Base-by-base conservation (phyloP, 768 basidiomycete genomes). In the Phlegmacium glaucopus region DNA sequence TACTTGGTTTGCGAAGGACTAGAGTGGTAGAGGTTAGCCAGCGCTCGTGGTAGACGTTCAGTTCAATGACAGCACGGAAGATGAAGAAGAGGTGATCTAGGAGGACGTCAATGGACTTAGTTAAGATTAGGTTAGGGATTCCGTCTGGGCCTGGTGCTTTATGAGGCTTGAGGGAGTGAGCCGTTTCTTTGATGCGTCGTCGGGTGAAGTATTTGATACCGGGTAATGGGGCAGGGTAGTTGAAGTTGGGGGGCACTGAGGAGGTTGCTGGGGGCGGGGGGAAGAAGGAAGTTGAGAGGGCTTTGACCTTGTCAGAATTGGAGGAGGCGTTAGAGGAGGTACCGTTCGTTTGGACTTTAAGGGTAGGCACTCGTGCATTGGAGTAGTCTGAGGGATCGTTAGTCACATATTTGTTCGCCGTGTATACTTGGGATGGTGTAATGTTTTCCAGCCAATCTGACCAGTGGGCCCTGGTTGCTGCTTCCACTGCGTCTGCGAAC, bases 1-100 rank as follows among this genome's bases (percentile, higher is more conserved):
- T 64, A 5, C 69, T 67, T 7, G 72, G 71, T 50, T 74, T 74
- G 5, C 58, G 41, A 0, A 72, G 49, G 0, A 69, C 66, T 0
- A 68, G 44, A 0, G 68, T 69, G 1, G 26, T 50, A 0, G 54
- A 64, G 0, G 30, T n/a, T 27, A 53, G 55, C 66, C 68, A 72
- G 11, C 32, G 26, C 0, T 57, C 44, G 1, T 65, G 69, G 47
- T 67, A 66, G 37, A 50, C 30, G 5, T 55, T 34, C 0, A 69
- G 60, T 4, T 48, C 36, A 44, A 70, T 60, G 1, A 22, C 5
- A 5, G 22, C 22, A 3, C 22, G 5, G 22, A 3, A 22, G 2
- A 22, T 22, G 22, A 22, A 41, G 12, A 32, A 42, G 10, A 65
- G 50, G 22, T 53, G 46, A 8, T 47, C 51, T 22, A 22, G 2